Base-by-base conservation (phyloP, 2,329 filamentous ascomycete species). In the Chaetomium strumarium region DNA sequence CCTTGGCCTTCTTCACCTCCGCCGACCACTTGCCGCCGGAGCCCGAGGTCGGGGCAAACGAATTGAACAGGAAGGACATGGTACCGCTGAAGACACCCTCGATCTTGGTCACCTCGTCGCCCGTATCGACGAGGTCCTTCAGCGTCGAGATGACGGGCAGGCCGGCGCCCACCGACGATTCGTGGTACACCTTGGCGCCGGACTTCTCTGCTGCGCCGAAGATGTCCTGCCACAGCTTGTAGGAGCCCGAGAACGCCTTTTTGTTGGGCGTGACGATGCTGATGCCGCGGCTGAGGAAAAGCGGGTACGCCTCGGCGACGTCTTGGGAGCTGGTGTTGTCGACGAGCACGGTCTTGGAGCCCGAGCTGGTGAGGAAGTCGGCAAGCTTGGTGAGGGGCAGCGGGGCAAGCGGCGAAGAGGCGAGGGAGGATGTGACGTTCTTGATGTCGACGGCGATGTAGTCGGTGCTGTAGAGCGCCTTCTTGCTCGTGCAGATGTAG, bases 31-130 rank as follows among this genome's bases (percentile, higher is more conserved):
- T 84, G 48, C 88, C 89, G 33, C 87, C 88, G 19, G 77, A 74
- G 5, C 86, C 86, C 46, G 83, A 80, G 2, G 85, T 84, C 0
- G 93, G 93, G 45, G 91, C 90, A 69, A 97, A 99, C 19, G 84
- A 91, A 77, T 97, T 97, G 83, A 99, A 97, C 38, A 99, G 78
- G 78, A 96, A 99, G 37, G 88, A 95, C 83, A 99, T 92, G 51
- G 93, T 99, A 58, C 93, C 93, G 56, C 89, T 95, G 74, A 99
- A 97, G 47, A 99, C 91, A 60, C 93, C 93, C 73, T 97, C 92
- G 62, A 99, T 95, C 72, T 86, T 91, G 50, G 81, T 90, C 5
- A 99, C 86, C 67, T 89, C 79, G 67, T 99, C 93, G 39, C 93
- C 93, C 1, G 93, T 99, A 58, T 91, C 86, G 20, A 96, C 81